Evolutionary conservation across 2,329 filamentous ascomycete genomes (phyloP), one percentile per base, ranked within the genome.

Genomic region (Diatrype stigma): DNA sequence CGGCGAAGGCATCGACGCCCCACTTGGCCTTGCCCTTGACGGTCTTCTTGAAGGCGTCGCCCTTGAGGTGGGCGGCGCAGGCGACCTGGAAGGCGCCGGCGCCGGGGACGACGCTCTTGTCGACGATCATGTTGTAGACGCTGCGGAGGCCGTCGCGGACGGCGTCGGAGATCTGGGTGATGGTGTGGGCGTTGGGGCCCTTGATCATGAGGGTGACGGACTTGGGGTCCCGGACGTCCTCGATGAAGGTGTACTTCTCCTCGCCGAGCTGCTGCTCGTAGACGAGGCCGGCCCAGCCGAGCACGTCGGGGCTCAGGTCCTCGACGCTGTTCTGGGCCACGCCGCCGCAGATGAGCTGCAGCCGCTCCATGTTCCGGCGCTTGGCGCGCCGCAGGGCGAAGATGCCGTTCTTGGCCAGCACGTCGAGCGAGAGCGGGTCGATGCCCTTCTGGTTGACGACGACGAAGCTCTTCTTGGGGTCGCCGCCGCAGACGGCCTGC

Each of bases 111-210:
- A 99, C 94, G 60, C 89, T 93, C 73, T 87, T 85, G 70, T 99
- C 94, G n/a, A 97, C 93, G 69, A 99, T 97, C 80, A 96, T 96
- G 79, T 99, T 99, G 82, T 96, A 97, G 46, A 97, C 94, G 68
- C 90, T 96, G 66, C 94, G 85, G 60, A 99, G 80, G 56, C 94
- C 94, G 68, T 99, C 94, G 49, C 94, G 85, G 42, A 97, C 94
- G 2, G 94, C 94, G 68, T 99, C 94, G 59, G 91, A 96, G 66
- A 99, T 91, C 73, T 99, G 94, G 14, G 89, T 85, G 64, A 99
- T 99, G 55, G 93, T 97, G 77, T 99, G 94, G 66, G 86, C 80
- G 73, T 99, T 99, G 57, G 94, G 94, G 22, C 94, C 94, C 79
- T 97, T 99, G 79, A 99, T 97, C 64, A 99, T 80, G 30, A 99